Evolutionary conservation across 2,329 filamentous ascomycete species (phyloP).

Genomic region (Ceratocystis variospora): DNA sequence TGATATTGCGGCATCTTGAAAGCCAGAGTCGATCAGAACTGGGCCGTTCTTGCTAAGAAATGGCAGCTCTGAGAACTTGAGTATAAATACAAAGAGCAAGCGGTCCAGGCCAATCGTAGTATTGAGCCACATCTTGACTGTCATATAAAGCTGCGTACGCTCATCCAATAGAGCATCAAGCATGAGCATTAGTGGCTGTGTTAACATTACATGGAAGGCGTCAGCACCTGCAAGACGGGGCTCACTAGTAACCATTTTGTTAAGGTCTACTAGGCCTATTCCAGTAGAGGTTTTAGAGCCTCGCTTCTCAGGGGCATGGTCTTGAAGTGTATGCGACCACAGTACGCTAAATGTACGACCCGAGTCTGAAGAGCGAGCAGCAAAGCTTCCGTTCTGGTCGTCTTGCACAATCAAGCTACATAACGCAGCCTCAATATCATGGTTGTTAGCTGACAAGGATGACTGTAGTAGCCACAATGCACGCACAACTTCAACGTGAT

Average conservation of each 20-base stretch:
- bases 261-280: conserved; percentile 11
- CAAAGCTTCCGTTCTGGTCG: conserved; percentile 35
- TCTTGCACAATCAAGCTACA: conserved; percentile 51
- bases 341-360: conserved; percentile 59
- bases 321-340: conserved; percentile 67
- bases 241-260: conserved; percentile 24
- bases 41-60: conserved; percentile 31
- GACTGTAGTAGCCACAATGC: conserved; percentile 76
- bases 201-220: conserved; percentile 60
- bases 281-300: conserved; percentile 28
- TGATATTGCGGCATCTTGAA: conserved; percentile 24
- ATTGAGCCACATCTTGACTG: conserved; percentile 69
- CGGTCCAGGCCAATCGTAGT: conserved; percentile 50
- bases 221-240: conserved; percentile 41
- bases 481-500: conserved; percentile 83
- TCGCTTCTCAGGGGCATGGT: conserved; percentile 41
- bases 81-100: conserved; percentile 46
- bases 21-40: conserved; percentile 7
- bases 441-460: conserved; percentile 50
- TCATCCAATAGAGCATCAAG: conserved; percentile 66
- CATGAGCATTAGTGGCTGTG: conserved; percentile 66
- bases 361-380: conserved; percentile 40
- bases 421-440: conserved; percentile 69
- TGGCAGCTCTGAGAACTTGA: conserved; percentile 41
- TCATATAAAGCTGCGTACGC: conserved; percentile 58